These are phyloP conservation scores for Eucalyptus polyanthemos DNA, from an alignment of 345 rosid genomes.

Conservation along the genomic window DNA sequence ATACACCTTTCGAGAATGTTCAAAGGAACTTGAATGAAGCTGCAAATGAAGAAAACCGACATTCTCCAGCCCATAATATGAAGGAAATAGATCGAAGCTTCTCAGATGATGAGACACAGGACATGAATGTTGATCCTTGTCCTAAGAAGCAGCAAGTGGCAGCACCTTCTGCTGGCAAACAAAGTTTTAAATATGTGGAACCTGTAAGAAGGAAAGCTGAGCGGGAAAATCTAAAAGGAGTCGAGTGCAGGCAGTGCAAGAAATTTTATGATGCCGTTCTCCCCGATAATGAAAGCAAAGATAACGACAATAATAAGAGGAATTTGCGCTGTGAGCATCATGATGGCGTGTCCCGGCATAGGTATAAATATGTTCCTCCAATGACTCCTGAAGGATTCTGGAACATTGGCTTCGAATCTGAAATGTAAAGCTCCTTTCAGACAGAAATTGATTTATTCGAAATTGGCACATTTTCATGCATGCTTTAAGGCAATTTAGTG, in stretches of 20 bases:
- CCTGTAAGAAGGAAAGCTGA: conserved; percentile 75
- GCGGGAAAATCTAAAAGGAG: conserved; percentile 57
- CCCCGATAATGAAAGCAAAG: conserved; percentile 23
- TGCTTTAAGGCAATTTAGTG: not conserved
- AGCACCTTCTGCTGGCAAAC: conserved; percentile 19
- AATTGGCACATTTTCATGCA: not conserved
- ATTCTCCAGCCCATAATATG: not conserved
- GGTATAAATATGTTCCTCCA: conserved; percentile 73
- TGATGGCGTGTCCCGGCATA: conserved; percentile 90
- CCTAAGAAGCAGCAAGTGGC: conserved; percentile 23
- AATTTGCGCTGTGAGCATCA: conserved; percentile 75
- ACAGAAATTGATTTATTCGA: not conserved
- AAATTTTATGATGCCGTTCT: conserved; percentile 92
- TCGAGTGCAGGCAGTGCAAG: conserved; percentile 91
- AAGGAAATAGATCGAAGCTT: conserved; percentile 10
- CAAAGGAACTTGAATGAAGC: conserved; percentile 30
- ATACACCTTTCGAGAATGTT: conserved; percentile 62
- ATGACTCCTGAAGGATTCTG: conserved; percentile 94
- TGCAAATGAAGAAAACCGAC: conserved; percentile 11
- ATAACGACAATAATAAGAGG: conserved; percentile 5
- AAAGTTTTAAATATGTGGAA: conserved; percentile 59
- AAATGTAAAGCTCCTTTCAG: conserved; percentile 32
- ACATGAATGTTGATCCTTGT: conserved; percentile 30
- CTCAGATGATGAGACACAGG: conserved; percentile 72
- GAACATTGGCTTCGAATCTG: conserved; percentile 94